Percentiles rank a stretch among this genome's conserved stretches.
These are phyloP conservation scores for Backusella circina DNA, from an alignment of 192 early-diverging fungal species.

Conservation along the genomic window DNA sequence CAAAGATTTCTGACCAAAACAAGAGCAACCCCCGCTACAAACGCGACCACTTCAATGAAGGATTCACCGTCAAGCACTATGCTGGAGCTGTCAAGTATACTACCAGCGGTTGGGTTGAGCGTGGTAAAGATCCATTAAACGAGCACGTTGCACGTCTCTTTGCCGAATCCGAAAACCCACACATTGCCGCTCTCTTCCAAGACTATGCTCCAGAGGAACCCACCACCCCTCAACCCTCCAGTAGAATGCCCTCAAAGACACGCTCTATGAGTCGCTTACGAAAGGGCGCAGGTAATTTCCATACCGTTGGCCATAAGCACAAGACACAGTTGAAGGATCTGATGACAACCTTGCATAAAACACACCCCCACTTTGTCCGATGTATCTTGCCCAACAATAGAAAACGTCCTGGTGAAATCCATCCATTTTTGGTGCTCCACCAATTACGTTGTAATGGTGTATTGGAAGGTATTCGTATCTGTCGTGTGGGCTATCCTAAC, in stretches of 20 bases:
- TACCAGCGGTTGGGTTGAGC: conserved; percentile 89
- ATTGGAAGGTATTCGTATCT: conserved; percentile 95
- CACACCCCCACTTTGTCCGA: conserved; percentile 97
- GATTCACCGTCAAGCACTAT: conserved; percentile 92
- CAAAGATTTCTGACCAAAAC: conserved; percentile 88
- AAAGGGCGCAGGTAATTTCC: conserved; percentile 82
- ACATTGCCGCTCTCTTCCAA: conserved; percentile 75
- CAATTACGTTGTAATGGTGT: conserved; percentile 98
- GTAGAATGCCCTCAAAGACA: no score
- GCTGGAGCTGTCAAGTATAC: conserved; percentile 95
- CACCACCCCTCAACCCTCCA: conserved; percentile 2
- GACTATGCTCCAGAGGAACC: conserved; percentile 61
- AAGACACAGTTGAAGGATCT: conserved; percentile 89
- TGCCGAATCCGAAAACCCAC: conserved; percentile 78
- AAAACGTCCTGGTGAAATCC: conserved; percentile 81
- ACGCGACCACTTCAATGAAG: conserved; percentile 76
- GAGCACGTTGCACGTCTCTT: conserved; percentile 88
- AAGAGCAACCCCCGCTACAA: conserved; percentile 77
- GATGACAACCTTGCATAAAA: conserved; percentile 85
- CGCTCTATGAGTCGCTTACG: conserved; percentile 26
- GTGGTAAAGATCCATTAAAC: conserved; percentile 97
- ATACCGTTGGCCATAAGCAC: conserved; percentile 91
- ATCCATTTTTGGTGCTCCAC: conserved; percentile 83
- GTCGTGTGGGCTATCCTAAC: conserved; percentile 93
- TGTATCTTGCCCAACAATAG: conserved; percentile 96